These are phyloP conservation scores for Elsinoe fawcettii DNA, from an alignment of 2,329 filamentous ascomycete genomes.

Conservation along the genomic window DNA sequence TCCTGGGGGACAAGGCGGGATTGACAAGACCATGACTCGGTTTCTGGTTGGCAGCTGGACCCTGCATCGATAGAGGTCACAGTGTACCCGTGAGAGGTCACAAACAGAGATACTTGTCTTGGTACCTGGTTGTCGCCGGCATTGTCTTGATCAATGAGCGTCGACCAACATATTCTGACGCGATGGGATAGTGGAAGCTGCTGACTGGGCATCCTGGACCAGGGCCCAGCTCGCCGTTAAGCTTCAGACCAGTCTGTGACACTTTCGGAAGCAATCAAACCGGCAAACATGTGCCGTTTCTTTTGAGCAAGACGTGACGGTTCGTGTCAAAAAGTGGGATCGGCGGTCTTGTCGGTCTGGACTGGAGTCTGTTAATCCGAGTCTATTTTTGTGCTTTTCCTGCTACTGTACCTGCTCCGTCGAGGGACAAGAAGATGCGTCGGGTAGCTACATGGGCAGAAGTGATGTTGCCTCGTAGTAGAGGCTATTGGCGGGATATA, in stretches of 20 bases:
- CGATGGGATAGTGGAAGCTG: background rate
- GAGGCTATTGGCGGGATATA: background rate
- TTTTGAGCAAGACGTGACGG: background rate
- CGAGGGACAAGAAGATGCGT: background rate
- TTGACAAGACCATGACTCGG: background rate
- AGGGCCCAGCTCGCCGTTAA: background rate
- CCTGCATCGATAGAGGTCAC: background rate
- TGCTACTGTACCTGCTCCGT: background rate
- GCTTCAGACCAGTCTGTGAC: background rate
- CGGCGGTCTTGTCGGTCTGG: background rate
- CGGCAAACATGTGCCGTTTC: constrained; percentile 1
- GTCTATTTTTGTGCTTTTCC: background rate
- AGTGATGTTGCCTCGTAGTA: background rate
- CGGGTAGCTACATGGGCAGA: background rate
- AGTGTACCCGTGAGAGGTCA: background rate
- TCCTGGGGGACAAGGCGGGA: background rate
- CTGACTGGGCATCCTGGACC: background rate
- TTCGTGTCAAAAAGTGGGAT: background rate
- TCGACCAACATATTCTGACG: background rate
- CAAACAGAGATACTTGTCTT: background rate
- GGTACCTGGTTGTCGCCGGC: background rate
- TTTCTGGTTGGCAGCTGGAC: background rate
- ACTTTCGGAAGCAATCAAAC: background rate
- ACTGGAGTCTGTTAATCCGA: background rate
- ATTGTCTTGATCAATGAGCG: background rate